A percentile compares a stretch with the other conserved stretches of the same genome.
Conservation (phyloP, 176 grass and related monocot genomes). For the Bothriochloa decipiens region DNA sequence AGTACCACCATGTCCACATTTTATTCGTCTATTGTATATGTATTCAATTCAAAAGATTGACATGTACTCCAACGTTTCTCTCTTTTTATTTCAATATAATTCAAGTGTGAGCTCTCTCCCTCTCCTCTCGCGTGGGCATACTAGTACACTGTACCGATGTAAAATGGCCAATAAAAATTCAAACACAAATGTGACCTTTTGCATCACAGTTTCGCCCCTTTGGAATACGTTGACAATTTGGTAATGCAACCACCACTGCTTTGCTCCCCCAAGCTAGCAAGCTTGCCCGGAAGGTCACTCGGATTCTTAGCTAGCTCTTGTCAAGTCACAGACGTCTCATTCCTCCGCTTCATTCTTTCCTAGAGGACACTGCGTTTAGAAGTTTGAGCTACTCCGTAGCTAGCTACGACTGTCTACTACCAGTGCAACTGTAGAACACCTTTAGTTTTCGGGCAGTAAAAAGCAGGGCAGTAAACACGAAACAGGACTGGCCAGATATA, state of each 20-base stretch:
- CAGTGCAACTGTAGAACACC: neutral
- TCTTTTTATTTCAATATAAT: neutral
- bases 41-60: neutral
- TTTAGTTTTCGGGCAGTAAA: slow-evolving; percentile 38
- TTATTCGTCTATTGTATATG: too few relatives aligned
- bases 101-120: neutral
- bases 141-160: neutral
- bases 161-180: neutral
- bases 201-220: neutral
- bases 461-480: slow-evolving; percentile 25
- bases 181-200: neutral
- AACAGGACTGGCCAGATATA: slow-evolving; percentile 5
- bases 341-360: slow-evolving; percentile 41
- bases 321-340: slow-evolving; percentile 48
- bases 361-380: slow-evolving; percentile 34
- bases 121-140: neutral
- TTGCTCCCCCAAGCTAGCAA: slow-evolving; percentile 32
- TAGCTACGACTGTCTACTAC: neutral
- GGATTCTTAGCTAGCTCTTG: slow-evolving; percentile 48
- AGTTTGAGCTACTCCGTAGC: slow-evolving; percentile 37
- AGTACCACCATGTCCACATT: neutral
- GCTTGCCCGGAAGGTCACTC: slow-evolving; percentile 26
- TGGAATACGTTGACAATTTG: slow-evolving; percentile 19
- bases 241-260: slow-evolving; percentile 24
- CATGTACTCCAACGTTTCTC: neutral